Evolutionary conservation across 129 eudicot species (phyloP), one percentile per base, ranked within the genome.

Genomic region (Centaurea solstitialis): DNA sequence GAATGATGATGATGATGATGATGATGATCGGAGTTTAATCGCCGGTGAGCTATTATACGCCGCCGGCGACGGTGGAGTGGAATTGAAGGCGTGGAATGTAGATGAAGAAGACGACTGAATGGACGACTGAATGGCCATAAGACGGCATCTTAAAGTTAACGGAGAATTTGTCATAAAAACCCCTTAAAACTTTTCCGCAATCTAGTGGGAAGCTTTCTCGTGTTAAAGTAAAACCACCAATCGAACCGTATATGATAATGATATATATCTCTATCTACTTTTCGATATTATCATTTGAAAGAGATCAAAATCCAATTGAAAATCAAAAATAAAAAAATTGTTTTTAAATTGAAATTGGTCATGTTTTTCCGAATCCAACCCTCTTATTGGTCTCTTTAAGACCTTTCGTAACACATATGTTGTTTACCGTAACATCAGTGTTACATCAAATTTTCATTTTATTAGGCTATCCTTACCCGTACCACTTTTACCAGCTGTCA

Each of bases 51-150:
- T 35, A 57, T 22, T 59, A 24, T 72, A 59, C 65, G 83, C 83
- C 77, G 78, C 83, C 77, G 78, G 72, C 73, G 81, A 77, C 65
- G 62, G 83, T 61, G 37, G 6, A 38, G 78, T 72, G 12, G 43
- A 80, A 61, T 79, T 24, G 78, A 80, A 73, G 78, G 17, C 78
- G 78, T 70, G 53, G 6, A 80, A 23, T 61, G 24, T 30, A 47
- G 75, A 45, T 37, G 75, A 69, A 33, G 75, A 78, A 67, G 81
- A 78, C 64, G 75, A 30, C 73, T n/a, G 81, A 45, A 53, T 53
- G 64, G 81, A 78, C 64, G 75, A 30, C 73, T n/a, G 81, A 45
- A 53, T 53, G 64, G 17, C 53, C 24, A 33, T 9, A 50, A 75
- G 71, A 76, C 45, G 33, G 82, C 67, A 47, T 65, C 73, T 66